Base-by-base conservation (phyloP, 1,284 basidiomycete genomes). In the Irpex rosettiformis region DNA sequence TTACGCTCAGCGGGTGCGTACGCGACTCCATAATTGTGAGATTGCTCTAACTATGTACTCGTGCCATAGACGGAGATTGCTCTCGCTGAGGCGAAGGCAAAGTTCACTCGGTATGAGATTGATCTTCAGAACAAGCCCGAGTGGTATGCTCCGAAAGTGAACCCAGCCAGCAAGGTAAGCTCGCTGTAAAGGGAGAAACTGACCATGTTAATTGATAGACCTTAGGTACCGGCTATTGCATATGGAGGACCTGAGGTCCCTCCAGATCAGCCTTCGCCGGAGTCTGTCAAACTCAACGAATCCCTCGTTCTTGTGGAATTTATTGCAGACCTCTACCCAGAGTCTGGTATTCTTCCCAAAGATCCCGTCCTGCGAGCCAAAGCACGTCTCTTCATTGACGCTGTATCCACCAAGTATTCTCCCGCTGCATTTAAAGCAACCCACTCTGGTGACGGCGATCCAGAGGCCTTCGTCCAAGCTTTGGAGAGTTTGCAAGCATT, bases 301-400 rank as follows among this genome's bases (percentile, higher is more conserved):
- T 86, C 84, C 1, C 76, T 81, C 47, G 76, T 87, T 29, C 75
- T 87, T 55, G 71, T 88, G 57, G 84, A 88, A 67, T 85, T 88
- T 71, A 64, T 86, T 58, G 80, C 81, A 6, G 84, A 87, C 64
- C 67, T 83, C 53, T 79, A 71, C 67, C 82, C 80, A 0, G 64
- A 75, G 11, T 72, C 76, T 0, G 63, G 65, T 3, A 73, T 86
- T 18, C 75, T 86, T 11, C 83, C 85, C 0, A 68, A 73, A 6
- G 79, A 85, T 65, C 82, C 84, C 0, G 75, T 84, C 25, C 65
- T 69, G 7, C 80, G 82, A 18, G 86, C 86, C 4, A 75, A 77
- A 56, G 80, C 77, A 2, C 81, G 85, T 7, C 81, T 85, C 69
- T 84, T 88, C 73, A 80, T 84, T 61, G 81, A 86, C 55, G 70